Evolutionary conservation across 768 basidiomycete species (phyloP), one percentile per base, ranked within the genome.

Genomic region (Phaeolepiota aurea): DNA sequence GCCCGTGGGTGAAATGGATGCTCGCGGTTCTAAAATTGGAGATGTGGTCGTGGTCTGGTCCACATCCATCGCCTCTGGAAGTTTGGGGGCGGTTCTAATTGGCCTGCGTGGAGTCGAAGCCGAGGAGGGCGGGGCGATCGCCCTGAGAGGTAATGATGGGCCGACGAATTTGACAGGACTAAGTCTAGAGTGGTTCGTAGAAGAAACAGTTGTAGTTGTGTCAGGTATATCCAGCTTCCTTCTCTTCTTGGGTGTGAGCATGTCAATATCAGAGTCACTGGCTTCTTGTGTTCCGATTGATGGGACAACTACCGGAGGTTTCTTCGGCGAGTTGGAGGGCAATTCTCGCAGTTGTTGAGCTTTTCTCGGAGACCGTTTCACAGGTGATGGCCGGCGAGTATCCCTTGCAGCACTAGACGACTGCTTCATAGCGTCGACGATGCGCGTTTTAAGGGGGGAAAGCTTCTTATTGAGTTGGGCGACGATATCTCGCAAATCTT

Each of bases 281-380:
- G 51, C 35, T 4, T 28, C 40, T 28, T 36, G 46, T 2, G 28
- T 34, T n/a, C 54, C 47, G 3, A 43, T 33, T 14, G 48, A 48
- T 5, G 63, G n/a, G n/a, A n/a, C n/a, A n/a, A n/a, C n/a, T n/a
- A n/a, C n/a, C n/a, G n/a, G n/a, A n/a, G n/a, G 66, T 51, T 71
- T 74, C 44, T 59, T 61, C 3, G 69, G 59, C 3, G 56, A 54
- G 41, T 66, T 59, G 7, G 64, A 57, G 0, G 65, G 66, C 3
- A 64, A 51, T n/a, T 55, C 50, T 11, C 66, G 55, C 12, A 53
- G 40, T 0, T 37, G 14, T 12, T 19, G 55, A 7, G 32, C 43
- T 41, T 57, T 53, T 33, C 38, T 46, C 37, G 11, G 45, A 13
- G 38, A 44, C 1, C 44, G 36, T 30, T 53, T 59, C 41, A 41